Evolutionary conservation across 768 basidiomycete genomes (phyloP).

Genomic region (Trichaptum fuscoviolaceum): DNA sequence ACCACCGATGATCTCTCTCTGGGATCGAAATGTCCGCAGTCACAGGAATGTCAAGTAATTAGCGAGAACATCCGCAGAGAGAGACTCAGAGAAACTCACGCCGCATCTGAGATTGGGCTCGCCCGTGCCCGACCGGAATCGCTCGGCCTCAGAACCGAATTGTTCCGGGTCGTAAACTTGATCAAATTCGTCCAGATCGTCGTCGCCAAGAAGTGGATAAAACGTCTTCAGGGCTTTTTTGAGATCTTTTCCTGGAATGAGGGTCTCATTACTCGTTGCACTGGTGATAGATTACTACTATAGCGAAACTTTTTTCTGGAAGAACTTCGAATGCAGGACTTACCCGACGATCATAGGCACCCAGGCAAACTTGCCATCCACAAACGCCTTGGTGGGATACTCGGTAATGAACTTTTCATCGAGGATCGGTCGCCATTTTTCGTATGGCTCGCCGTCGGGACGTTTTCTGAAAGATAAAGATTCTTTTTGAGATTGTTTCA

Average conservation of each 20-base stretch:
- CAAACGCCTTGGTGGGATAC: slow-evolving; percentile 42
- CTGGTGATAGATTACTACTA: slow-evolving; percentile 26
- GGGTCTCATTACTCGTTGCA: slow-evolving; percentile 57
- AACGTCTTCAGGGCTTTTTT: slow-evolving; percentile 31
- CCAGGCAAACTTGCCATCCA: slow-evolving; percentile 37
- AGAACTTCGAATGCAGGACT: slow-evolving; percentile 12
- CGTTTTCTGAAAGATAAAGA: too few species aligned
- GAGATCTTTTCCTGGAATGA: slow-evolving; percentile 32
- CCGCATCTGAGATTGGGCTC: slow-evolving; percentile 48
- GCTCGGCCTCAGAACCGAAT: slow-evolving; percentile 38
- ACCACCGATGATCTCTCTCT: slow-evolving; percentile 43
- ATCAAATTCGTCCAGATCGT: slow-evolving; percentile 34
- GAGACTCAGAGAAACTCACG: slow-evolving; percentile 29
- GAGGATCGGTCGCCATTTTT: slow-evolving; percentile 46
- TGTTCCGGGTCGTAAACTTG: slow-evolving; percentile 37
- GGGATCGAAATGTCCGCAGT: too few species aligned
- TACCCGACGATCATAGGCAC: slow-evolving; percentile 59
- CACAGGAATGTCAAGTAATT: background rate
- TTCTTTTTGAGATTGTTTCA: too few species aligned
- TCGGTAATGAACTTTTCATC: slow-evolving; percentile 48
- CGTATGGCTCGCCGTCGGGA: slow-evolving; percentile 31
- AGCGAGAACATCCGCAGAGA: background rate
- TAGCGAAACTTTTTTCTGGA: slow-evolving; percentile 1
- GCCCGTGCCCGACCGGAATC: slow-evolving; percentile 42
- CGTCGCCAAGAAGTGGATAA: slow-evolving; percentile 40